Percentiles rank a stretch among this genome's conserved stretches.
These are phyloP conservation scores for Boletus speciosus DNA, from an alignment of 768 basidiomycete species.

Conservation along the genomic window DNA sequence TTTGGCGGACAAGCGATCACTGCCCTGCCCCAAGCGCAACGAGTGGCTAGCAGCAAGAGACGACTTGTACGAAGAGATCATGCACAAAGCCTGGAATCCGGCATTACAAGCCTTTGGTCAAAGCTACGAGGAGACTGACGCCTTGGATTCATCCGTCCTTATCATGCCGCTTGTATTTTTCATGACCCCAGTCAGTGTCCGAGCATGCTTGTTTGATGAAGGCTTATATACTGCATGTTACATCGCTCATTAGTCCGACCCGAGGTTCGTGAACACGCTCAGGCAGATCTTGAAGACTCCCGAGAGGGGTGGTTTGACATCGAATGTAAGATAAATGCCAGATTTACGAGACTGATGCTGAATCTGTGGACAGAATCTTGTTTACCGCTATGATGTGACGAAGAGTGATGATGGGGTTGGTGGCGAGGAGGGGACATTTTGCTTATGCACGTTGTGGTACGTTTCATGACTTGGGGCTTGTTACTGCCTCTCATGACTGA, in stretches of 20 bases:
- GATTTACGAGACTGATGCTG: neutral
- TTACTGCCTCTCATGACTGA: neutral
- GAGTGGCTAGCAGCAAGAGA: slow-evolving; percentile 80
- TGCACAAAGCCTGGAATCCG: slow-evolving; percentile 82
- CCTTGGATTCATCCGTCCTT: slow-evolving; percentile 83
- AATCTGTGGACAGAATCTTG: slow-evolving; percentile 55
- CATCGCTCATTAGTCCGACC: slow-evolving; percentile 58
- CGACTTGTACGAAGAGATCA: slow-evolving; percentile 87
- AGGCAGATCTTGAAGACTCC: slow-evolving; percentile 81
- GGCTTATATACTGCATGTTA: neutral
- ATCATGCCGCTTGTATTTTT: slow-evolving; percentile 96
- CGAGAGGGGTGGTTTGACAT: slow-evolving; percentile 87
- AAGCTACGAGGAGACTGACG: slow-evolving; percentile 81
- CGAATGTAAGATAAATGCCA: slow-evolving; percentile 51
- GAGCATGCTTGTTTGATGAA: neutral
- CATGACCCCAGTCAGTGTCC: slow-evolving; percentile 62
- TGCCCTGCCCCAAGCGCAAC: slow-evolving; percentile 73
- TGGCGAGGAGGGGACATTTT: slow-evolving; percentile 94
- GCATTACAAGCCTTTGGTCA: slow-evolving; percentile 73
- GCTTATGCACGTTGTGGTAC: slow-evolving; percentile 80
- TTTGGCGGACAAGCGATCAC: slow-evolving; percentile 89
- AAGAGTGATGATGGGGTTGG: slow-evolving; percentile 93
- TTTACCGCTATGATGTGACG: slow-evolving; percentile 84
- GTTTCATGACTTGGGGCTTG: slow-evolving; percentile 8
- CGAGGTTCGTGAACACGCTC: slow-evolving; percentile 83